These are phyloP conservation scores for Rhododendron molle DNA, from an alignment of 148 eudicot species.

Conservation along the genomic window DNA sequence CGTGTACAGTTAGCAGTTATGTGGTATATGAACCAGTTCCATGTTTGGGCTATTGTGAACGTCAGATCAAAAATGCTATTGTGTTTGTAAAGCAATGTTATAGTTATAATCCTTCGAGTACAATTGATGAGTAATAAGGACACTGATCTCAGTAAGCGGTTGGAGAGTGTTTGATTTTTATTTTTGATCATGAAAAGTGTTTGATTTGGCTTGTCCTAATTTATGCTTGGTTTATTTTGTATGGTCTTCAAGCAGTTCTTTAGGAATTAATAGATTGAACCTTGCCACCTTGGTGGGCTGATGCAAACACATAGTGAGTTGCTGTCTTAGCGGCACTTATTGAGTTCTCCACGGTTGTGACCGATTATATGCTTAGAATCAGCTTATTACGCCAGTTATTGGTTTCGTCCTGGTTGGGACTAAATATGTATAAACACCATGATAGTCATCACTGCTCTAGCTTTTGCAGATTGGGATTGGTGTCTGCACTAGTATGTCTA, in stretches of 20 bases:
- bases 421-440: neutral
- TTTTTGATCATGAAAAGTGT: too few relatives aligned
- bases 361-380: neutral
- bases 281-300: neutral
- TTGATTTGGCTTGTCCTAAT: neutral
- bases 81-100: neutral
- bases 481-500: neutral
- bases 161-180: neutral
- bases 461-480: neutral
- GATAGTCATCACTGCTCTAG: slow-evolving; percentile 2
- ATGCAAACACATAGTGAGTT: neutral
- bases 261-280: neutral
- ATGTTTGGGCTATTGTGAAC: neutral
- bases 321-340: neutral
- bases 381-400: neutral
- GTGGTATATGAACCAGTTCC: neutral
- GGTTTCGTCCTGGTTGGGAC: neutral
- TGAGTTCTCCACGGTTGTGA: neutral
- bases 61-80: neutral
- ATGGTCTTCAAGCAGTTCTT: neutral
- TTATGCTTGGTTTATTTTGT: neutral
- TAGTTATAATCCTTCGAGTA: neutral
- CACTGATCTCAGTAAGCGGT: neutral
- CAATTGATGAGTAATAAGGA: neutral
- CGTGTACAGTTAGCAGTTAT: neutral